A percentile compares a stretch with the other conserved stretches of the same genome.
phyloP scores from a whole-genome alignment of 768 basidiomycete genomes.

The Floccularia luteovirens region DNA sequence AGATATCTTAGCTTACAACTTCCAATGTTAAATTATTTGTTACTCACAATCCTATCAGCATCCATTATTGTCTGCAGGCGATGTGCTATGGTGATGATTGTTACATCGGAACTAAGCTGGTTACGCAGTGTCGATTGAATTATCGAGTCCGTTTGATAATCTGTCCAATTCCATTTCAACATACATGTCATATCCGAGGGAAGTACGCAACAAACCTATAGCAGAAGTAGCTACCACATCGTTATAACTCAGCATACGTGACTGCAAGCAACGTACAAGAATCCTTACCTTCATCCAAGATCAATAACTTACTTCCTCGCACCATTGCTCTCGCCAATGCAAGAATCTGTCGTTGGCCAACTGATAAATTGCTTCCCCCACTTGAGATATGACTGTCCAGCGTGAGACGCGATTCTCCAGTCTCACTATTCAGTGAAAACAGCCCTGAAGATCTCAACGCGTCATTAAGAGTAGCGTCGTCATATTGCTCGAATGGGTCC shows the following conservation, averaged over 20 bases:
- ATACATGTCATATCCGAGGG: slow-evolving; percentile 26
- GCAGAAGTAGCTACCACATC: slow-evolving; percentile 27
- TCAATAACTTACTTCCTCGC: slow-evolving; percentile 44
- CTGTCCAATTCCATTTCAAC: slow-evolving; percentile 11
- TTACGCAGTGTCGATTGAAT: slow-evolving; percentile 64
- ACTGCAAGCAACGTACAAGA: background rate
- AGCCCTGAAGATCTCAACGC: slow-evolving; percentile 26
- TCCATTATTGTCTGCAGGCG: slow-evolving; percentile 55
- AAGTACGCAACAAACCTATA: slow-evolving; percentile 22
- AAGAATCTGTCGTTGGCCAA: slow-evolving; percentile 62
- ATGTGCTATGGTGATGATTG: slow-evolving; percentile 58
- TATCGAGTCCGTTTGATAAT: slow-evolving; percentile 53
- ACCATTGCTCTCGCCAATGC: slow-evolving; percentile 55
- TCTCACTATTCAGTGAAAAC: slow-evolving; percentile 22
- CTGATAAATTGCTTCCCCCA: slow-evolving; percentile 61
- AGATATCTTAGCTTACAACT: background rate
- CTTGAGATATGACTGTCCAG: slow-evolving; percentile 30
- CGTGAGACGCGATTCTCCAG: slow-evolving; percentile 40
- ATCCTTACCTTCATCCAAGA: slow-evolving; percentile 47
- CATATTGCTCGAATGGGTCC: slow-evolving; percentile 48
- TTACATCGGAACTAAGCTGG: slow-evolving; percentile 49
- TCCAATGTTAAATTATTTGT: background rate
- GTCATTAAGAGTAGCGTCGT: slow-evolving; percentile 29
- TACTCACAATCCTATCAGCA: slow-evolving; percentile 32
- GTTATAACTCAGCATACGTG: background rate